Evolutionary conservation across 2,329 filamentous ascomycete species (phyloP), one percentile per base, ranked within the genome.

Genomic region (Elsinoe ampelina): DNA sequence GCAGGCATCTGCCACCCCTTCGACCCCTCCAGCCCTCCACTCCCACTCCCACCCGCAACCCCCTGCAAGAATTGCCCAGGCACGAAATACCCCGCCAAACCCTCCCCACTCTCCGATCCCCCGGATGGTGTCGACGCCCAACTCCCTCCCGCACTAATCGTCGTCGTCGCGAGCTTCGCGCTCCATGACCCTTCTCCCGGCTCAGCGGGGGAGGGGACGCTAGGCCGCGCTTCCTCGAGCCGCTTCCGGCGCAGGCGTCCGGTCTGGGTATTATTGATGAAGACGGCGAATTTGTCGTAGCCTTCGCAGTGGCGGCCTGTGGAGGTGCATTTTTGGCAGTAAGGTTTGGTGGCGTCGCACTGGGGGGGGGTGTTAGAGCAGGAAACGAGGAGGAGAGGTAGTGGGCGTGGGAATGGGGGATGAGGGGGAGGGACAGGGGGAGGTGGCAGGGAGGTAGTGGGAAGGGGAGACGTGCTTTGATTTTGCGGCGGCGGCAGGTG

Each of bases 401-500:
- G n/a, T n/a, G n/a, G n/a, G n/a, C n/a, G n/a, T n/a, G n/a, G n/a
- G n/a, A n/a, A n/a, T n/a, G n/a, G n/a, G n/a, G n/a, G n/a, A n/a
- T n/a, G n/a, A n/a, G n/a, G n/a, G n/a, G n/a, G n/a, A n/a, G n/a
- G n/a, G n/a, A n/a, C n/a, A n/a, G n/a, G n/a, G n/a, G n/a, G n/a
- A n/a, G n/a, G n/a, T n/a, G n/a, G n/a, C n/a, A n/a, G n/a, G n/a
- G 42, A 19, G 22, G 13, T 17, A n/a, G 35, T 15, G 15, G 19
- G 3, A 34, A 17, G 39, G 39, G 5, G n/a, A 17, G 13, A 34
- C 55, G 15, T 20, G 52, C 55, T 15, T 51, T 50, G 26, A 57
- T 39, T 26, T 57, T 57, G 20, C 55, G 72, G 26, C 74, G 71
- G 50, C 81, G 73, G 65, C 81, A 84, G 22, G 81, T 83, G 67